Evolutionary conservation across 1,284 basidiomycete genomes (phyloP).

Genomic region (Tylopilus sp.): DNA sequence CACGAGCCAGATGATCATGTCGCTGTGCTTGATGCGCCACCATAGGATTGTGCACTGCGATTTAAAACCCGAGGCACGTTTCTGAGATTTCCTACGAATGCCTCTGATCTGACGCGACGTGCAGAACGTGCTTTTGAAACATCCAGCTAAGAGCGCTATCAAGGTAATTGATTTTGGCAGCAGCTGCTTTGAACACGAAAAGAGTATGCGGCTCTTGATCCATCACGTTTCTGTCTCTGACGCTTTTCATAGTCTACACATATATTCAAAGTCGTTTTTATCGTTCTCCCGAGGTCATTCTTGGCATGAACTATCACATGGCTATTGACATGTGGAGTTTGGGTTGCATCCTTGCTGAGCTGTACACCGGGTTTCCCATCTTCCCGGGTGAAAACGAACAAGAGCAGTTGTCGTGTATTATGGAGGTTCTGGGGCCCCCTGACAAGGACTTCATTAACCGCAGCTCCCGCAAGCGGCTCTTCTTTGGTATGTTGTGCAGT

Average conservation of each 20-base stretch:
- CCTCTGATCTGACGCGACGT: slow-evolving; percentile 12
- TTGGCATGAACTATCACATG: slow-evolving; percentile 94
- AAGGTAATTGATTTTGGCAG: slow-evolving; percentile 99
- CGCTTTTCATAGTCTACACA: slow-evolving; percentile 73
- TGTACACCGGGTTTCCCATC: slow-evolving; percentile 98
- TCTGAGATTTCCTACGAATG: not conserved
- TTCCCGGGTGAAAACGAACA: slow-evolving; percentile 99
- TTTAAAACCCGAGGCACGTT: slow-evolving; percentile 89
- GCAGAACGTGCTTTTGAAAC: slow-evolving; percentile 91
- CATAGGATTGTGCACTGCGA: slow-evolving; percentile 99
- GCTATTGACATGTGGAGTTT: slow-evolving; percentile 98
- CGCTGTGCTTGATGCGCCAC: slow-evolving; percentile 89
- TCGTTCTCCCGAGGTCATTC: slow-evolving; percentile 91
- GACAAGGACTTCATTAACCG: slow-evolving; percentile 94
- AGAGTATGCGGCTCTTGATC: slow-evolving; percentile 61
- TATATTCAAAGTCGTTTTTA: slow-evolving; percentile 98
- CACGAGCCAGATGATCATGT: slow-evolving; percentile 92
- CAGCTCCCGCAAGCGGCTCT: slow-evolving; percentile 90
- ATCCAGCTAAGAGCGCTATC: slow-evolving; percentile 94
- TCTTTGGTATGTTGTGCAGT: slow-evolving; percentile 74
- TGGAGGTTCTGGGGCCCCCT: slow-evolving; percentile 96
- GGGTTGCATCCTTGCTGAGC: slow-evolving; percentile 95
- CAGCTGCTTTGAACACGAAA: slow-evolving; percentile 98
- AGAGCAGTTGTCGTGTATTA: slow-evolving; percentile 98
- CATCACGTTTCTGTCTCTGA: slow-evolving; percentile 13